Base-by-base conservation (phyloP, 2,329 filamentous ascomycete species). In the Cladosporium sp. region DNA sequence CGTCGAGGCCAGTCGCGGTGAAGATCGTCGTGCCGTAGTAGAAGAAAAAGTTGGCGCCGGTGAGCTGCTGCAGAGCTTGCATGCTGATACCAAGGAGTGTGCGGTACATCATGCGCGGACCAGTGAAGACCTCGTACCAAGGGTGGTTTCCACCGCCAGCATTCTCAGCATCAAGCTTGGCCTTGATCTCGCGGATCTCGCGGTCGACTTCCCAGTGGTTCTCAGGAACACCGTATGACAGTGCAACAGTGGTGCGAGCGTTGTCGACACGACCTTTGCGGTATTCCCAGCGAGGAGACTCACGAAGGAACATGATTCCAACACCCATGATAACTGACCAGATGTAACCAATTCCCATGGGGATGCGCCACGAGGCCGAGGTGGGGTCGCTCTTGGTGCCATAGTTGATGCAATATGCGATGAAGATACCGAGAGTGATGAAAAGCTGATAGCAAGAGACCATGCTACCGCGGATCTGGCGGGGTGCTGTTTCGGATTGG, bases 41-140 rank as follows among this genome's bases (percentile, higher is more conserved):
- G 66, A 85, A 84, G 71, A 82, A 84, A 67, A 81, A 85, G 68
- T 84, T 84, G 52, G 78, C 80, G 27, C 84, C 84, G 1, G 82
- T 85, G 2, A 87, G 71, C 61, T 87, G 84, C 65, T 86, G 83
- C 4, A 83, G 77, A 36, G 80, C 77, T 65, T 85, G 81, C 2
- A 87, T 74, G 3, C 72, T 62, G 30, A 86, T 77, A 33, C 84
- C 83, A 0, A 86, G 72, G 0, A 80, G 40, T 0, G 80, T 83
- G 20, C 84, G 77, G 64, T 86, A 82, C 5, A 78, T 57, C 75
- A 86, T 89, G 55, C 82, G 82, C 57, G 83, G 84, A 55, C 77
- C 73, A 51, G 78, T 77, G 56, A 89, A 74, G 58, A 82, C 79
- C 58, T 86, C 83, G 53, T 87, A 82, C 77, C 81, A 84, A 64